These are phyloP conservation scores for Rhytidiadelphus loreus DNA, from an alignment of 225 moss, liverwort and hornwort species.

Conservation along the genomic window DNA sequence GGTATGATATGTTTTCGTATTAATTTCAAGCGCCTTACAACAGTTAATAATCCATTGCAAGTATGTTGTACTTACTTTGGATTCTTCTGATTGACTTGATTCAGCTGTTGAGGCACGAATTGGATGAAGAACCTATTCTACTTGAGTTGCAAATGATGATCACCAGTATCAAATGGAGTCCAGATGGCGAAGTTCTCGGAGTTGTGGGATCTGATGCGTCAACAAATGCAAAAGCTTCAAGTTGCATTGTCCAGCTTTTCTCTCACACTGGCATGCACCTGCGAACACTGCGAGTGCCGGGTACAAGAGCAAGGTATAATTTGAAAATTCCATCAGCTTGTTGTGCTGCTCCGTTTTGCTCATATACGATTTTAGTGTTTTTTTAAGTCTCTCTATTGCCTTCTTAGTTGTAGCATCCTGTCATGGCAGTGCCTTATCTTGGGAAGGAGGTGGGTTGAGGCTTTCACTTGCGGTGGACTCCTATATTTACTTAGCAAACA, in stretches of 20 bases:
- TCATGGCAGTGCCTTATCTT: conserved; percentile 64
- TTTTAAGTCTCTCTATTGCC: neutral
- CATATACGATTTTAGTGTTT: neutral
- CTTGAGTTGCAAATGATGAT: conserved; percentile 68
- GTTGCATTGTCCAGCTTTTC: conserved; percentile 65
- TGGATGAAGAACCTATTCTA: conserved; percentile 79
- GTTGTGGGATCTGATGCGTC: conserved; percentile 61
- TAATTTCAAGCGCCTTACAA: neutral
- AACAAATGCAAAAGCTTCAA: conserved; percentile 7
- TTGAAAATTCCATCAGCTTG: neutral
- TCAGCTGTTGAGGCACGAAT: conserved; percentile 88
- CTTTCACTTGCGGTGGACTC: conserved; percentile 84
- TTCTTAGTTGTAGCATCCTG: neutral
- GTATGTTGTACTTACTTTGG: neutral
- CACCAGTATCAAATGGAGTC: conserved; percentile 74
- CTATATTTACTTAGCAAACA: conserved; percentile 77
- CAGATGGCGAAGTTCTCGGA: conserved; percentile 76
- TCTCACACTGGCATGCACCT: conserved; percentile 67
- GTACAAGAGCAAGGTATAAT: conserved; percentile 42
- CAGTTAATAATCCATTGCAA: neutral
- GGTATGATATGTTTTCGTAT: conserved; percentile 5
- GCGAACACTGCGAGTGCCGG: conserved; percentile 69
- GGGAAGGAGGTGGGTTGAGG: conserved; percentile 86
- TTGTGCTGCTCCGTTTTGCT: neutral
- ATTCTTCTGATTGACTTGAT: neutral